Conservation (phyloP, 495 filamentous ascomycete genomes). For the Lepidopterella palustris region DNA sequence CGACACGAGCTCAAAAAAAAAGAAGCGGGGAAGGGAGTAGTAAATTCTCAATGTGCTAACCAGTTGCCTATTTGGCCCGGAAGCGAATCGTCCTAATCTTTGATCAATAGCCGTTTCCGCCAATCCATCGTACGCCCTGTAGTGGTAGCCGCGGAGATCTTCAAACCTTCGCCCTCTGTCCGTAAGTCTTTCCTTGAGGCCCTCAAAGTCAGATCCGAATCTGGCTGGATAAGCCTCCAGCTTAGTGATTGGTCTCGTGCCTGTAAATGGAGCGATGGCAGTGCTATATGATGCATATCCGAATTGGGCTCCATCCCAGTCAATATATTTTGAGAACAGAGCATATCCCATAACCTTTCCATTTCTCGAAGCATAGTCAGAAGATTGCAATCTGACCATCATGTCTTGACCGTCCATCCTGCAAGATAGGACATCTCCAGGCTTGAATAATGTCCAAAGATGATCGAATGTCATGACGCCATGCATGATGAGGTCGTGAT, state of each 20-base stretch:
- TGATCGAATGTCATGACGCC: constrained; percentile 53
- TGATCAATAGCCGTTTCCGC: constrained; percentile 4
- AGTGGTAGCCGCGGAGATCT: constrained; percentile 50
- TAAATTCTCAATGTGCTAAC: constrained; percentile 3
- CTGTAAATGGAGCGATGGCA: constrained; percentile 45
- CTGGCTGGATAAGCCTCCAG: constrained; percentile 51
- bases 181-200: constrained; percentile 31
- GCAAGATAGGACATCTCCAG: constrained; percentile 39
- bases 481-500: constrained; percentile 50
- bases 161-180: constrained; percentile 33
- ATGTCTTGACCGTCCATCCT: constrained; percentile 33
- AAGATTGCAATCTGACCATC: constrained; percentile 35
- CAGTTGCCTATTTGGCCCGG: background rate
- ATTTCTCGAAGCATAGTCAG: constrained; percentile 27
- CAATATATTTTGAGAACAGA: constrained; percentile 42
- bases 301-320: constrained; percentile 53
- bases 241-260: constrained; percentile 49
- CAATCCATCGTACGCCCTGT: constrained; percentile 47
- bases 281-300: constrained; percentile 42
- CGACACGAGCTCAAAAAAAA: too few species aligned
- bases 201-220: constrained; percentile 44
- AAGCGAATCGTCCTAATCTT: constrained; percentile 1
- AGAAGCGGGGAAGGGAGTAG: background rate
- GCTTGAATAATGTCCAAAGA: constrained; percentile 50
- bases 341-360: constrained; percentile 25